Conservation (phyloP, 148 eudicot species). For the Cornus controversa region DNA sequence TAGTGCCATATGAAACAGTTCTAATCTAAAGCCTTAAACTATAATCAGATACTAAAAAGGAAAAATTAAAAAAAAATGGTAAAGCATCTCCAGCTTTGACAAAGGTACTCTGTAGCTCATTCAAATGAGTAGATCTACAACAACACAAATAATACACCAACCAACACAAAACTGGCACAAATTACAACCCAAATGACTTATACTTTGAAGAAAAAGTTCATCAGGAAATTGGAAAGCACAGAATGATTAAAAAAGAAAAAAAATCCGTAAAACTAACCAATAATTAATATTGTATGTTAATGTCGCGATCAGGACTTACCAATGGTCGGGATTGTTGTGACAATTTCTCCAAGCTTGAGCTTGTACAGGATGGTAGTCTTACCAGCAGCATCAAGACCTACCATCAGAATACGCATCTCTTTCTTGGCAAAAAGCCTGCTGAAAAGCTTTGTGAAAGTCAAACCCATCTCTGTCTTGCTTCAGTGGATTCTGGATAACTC, state of each 20-base stretch:
- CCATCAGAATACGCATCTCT: slow-evolving; percentile 33
- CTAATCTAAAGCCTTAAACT: too few species aligned
- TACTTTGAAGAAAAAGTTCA: not conserved
- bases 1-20: too few species aligned
- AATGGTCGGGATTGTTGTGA: slow-evolving; percentile 30
- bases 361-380: slow-evolving; percentile 29
- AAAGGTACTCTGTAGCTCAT: too few species aligned
- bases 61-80: not conserved
- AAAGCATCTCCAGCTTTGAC: not conserved
- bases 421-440: slow-evolving; percentile 37
- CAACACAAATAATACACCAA: not conserved
- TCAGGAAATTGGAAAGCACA: not conserved
- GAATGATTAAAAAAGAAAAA: not conserved
- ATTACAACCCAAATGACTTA: not conserved
- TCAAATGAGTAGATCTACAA: not conserved
- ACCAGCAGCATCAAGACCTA: slow-evolving; percentile 35
- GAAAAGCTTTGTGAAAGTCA: slow-evolving; percentile 23
- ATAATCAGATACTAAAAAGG: too few species aligned
- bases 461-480: slow-evolving; percentile 16
- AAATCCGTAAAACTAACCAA: not conserved
- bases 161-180: not conserved
- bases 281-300: not conserved
- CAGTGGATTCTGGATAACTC: not conserved
- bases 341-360: slow-evolving; percentile 31
- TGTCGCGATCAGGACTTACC: slow-evolving; percentile 13